phyloP scores from a whole-genome alignment of 192 early-diverging fungal species.

The Geosiphon pyriformis region DNA sequence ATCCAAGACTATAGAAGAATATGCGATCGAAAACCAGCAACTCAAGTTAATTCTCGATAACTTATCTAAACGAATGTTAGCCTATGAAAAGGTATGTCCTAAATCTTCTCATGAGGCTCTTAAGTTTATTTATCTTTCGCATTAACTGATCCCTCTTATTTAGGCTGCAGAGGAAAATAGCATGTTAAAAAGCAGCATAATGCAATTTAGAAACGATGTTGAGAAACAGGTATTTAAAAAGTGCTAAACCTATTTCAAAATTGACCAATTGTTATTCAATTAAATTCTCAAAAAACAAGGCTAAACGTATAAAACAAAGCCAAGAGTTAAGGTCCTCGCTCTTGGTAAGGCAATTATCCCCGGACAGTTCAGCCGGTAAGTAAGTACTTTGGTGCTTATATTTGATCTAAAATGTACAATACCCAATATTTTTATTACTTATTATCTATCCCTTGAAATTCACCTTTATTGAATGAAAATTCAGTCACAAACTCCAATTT shows the following conservation, averaged over 20 bases:
- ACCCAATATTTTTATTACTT: neutral
- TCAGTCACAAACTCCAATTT: neutral
- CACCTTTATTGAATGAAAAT: neutral
- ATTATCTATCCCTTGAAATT: no score
- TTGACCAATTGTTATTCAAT: neutral
- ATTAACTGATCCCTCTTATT: neutral
- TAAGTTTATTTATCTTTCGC: neutral
- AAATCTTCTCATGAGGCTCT: neutral
- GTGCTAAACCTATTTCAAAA: neutral
- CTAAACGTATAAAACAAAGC: constrained; percentile 43
- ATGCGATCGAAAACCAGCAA: constrained; percentile 59
- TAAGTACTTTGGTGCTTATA: neutral
- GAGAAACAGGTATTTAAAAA: constrained; percentile 34
- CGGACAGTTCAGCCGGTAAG: constrained; percentile 25
- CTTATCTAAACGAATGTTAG: constrained; percentile 45
- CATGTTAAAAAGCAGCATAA: constrained; percentile 54
- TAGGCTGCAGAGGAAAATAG: constrained; percentile 58
- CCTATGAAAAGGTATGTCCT: constrained; percentile 50
- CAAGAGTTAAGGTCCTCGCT: constrained; percentile 36
- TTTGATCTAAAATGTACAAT: neutral
- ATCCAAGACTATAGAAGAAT: constrained; percentile 60
- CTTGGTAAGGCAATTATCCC: constrained; percentile 1
- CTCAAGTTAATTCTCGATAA: constrained; percentile 57
- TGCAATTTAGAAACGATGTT: constrained; percentile 64
- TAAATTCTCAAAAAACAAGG: constrained; percentile 27